These are phyloP conservation scores for Boehmeria nivea DNA, from an alignment of 306 rosid genomes.

Conservation along the genomic window DNA sequence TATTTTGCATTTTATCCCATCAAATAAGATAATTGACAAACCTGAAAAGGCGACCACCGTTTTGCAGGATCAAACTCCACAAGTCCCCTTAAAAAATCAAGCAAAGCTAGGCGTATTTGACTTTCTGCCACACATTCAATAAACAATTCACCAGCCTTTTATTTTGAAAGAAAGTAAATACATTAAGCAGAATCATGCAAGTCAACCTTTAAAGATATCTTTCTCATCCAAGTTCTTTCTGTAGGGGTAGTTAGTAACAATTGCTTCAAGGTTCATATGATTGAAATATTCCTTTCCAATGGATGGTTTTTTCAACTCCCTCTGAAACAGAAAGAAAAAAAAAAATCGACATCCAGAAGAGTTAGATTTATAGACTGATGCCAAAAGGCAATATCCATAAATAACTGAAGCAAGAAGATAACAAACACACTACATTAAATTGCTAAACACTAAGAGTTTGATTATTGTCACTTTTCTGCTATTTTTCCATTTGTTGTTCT, in stretches of 20 bases:
- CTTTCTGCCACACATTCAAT: constrained; percentile 56
- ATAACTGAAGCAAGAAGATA: neutral
- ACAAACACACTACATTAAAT: no score
- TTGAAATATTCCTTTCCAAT: constrained; percentile 94
- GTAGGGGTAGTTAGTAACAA: constrained; percentile 81
- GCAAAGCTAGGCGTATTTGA: constrained; percentile 78
- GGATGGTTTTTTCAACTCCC: constrained; percentile 85
- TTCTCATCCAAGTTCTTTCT: constrained; percentile 81
- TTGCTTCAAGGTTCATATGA: constrained; percentile 81
- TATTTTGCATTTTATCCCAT: constrained; percentile 6
- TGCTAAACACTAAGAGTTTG: neutral
- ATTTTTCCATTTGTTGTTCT: neutral
- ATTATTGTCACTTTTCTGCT: neutral
- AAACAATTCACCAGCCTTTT: constrained; percentile 29
- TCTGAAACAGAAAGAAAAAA: constrained; percentile 50
- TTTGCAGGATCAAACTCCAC: constrained; percentile 95
- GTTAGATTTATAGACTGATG: constrained; percentile 12
- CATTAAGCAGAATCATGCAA: neutral
- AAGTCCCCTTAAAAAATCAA: constrained; percentile 93
- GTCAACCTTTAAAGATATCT: constrained; percentile 74
- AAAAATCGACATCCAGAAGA: constrained; percentile 2
- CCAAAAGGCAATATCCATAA: neutral
- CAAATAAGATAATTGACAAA: constrained; percentile 17
- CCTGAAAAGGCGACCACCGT: constrained; percentile 99
- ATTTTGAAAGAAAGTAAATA: constrained; percentile 5